Conservation (phyloP, 1,284 basidiomycete species). For the Irpex sp. region DNA sequence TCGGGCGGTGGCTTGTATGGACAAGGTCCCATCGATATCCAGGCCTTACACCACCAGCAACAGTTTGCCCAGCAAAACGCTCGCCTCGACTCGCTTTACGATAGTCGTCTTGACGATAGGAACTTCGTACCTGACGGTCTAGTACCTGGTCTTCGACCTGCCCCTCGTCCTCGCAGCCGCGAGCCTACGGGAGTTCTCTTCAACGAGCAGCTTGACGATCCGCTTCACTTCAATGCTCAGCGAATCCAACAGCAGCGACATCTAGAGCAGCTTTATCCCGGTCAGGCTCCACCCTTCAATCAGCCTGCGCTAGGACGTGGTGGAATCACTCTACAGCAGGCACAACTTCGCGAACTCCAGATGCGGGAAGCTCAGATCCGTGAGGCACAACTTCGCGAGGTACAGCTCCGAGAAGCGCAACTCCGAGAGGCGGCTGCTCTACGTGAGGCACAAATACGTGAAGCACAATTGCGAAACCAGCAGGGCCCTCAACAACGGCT, state of each 20-base stretch:
- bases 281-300: constrained; percentile 46
- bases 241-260: constrained; percentile 48
- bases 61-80: constrained; percentile 30
- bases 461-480: background rate
- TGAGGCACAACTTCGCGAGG: background rate
- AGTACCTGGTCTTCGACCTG: constrained; percentile 75
- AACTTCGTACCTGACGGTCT: constrained; percentile 79
- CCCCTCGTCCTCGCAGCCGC: constrained; percentile 51
- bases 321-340: constrained; percentile 55
- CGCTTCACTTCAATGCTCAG: constrained; percentile 57
- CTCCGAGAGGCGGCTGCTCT: background rate
- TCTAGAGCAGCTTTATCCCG: constrained; percentile 51
- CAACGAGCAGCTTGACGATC: constrained; percentile 59
- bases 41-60: constrained; percentile 32
- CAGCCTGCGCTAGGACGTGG: constrained; percentile 41
- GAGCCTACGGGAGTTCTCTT: constrained; percentile 52
- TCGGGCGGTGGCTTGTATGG: constrained; percentile 26
- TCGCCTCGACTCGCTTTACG: constrained; percentile 66
- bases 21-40: constrained; percentile 26
- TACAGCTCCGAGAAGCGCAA: background rate
- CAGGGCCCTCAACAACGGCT: constrained; percentile 51
- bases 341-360: constrained; percentile 50
- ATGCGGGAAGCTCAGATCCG: background rate
- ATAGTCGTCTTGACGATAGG: constrained; percentile 68
- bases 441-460: background rate